Percentiles rank a stretch among this genome's conserved stretches.
These are phyloP conservation scores for Rhynchosporium secalis DNA, from an alignment of 2,329 filamentous ascomycete genomes.

Conservation along the genomic window DNA sequence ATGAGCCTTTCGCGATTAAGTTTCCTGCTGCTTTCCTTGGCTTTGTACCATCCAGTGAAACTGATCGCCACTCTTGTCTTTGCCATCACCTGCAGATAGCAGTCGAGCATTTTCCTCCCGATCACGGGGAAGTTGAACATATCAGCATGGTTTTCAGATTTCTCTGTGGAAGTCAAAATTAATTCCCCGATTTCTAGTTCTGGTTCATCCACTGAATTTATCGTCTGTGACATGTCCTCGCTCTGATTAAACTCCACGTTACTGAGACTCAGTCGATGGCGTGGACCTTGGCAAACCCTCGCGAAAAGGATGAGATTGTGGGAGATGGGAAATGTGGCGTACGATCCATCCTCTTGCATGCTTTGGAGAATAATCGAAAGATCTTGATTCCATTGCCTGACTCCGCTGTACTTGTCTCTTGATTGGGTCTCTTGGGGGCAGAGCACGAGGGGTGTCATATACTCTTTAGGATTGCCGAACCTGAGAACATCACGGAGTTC, in stretches of 20 bases:
- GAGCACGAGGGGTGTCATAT: background rate
- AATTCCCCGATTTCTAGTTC: background rate
- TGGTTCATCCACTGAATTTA: background rate
- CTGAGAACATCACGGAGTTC: background rate
- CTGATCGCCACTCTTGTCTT: background rate
- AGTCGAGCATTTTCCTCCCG: background rate
- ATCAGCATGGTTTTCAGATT: too few relatives aligned
- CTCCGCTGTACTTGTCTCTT: background rate
- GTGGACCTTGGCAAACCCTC: background rate
- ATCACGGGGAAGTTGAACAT: background rate
- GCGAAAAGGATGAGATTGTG: background rate
- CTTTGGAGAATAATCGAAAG: background rate
- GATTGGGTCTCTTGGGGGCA: background rate
- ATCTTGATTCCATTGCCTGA: background rate
- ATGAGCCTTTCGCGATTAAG: background rate
- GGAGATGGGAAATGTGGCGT: background rate
- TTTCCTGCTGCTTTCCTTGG: background rate
- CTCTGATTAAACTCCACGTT: background rate
- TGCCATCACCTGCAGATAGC: background rate
- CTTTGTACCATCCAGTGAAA: background rate
- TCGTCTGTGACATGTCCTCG: background rate
- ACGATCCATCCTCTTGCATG: background rate
- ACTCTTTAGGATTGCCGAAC: background rate
- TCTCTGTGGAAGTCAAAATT: background rate
- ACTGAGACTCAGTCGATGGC: background rate